Conservation (phyloP, 2,329 filamentous ascomycete genomes). For the Knufia fluminis region DNA sequence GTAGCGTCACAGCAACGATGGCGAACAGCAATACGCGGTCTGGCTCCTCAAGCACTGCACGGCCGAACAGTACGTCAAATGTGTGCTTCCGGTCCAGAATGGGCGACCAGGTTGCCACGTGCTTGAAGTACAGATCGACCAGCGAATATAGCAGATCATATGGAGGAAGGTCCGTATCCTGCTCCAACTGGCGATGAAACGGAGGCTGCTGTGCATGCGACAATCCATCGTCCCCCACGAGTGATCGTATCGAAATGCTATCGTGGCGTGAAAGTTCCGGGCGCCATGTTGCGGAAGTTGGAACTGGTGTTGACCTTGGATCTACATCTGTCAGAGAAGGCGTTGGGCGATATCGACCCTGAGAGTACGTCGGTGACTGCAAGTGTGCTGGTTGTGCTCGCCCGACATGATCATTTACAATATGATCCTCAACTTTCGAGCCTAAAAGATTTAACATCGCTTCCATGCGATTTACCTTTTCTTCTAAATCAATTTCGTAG, state of each 20-base stretch:
- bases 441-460: constrained; percentile 24
- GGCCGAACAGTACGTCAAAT: constrained; percentile 70
- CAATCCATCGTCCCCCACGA: constrained; percentile 2
- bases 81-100: constrained; percentile 81
- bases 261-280: not conserved
- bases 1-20: constrained; percentile 78
- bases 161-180: constrained; percentile 46
- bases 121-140: constrained; percentile 68
- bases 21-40: constrained; percentile 77
- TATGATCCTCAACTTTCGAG: constrained; percentile 21
- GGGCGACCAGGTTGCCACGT: constrained; percentile 77
- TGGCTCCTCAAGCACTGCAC: constrained; percentile 55
- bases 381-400: not conserved
- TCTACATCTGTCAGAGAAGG: not conserved
- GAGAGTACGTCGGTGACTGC: not conserved
- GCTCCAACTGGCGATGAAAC: not conserved
- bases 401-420: constrained; percentile 5
- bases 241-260: constrained; percentile 2
- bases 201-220: not conserved
- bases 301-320: not conserved
- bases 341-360: not conserved
- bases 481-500: constrained; percentile 52
- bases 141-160: constrained; percentile 65
- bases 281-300: not conserved
- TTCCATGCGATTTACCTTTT: constrained; percentile 48